These are phyloP conservation scores for Sanghuangporus weigelae DNA, from an alignment of 1,284 basidiomycete species.

Conservation along the genomic window DNA sequence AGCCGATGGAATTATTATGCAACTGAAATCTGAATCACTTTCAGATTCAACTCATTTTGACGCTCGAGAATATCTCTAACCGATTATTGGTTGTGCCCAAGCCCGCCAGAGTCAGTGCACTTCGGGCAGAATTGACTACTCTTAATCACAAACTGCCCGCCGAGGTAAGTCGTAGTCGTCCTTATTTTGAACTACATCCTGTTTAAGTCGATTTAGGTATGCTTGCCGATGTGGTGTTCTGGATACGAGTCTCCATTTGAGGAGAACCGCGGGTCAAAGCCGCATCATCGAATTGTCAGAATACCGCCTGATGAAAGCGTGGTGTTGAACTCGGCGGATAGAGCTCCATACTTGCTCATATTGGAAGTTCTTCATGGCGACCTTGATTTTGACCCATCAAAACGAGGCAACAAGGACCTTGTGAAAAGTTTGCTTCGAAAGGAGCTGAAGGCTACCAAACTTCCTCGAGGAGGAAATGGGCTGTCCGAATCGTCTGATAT, in stretches of 20 bases:
- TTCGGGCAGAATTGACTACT: constrained; percentile 92
- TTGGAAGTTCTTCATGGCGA: constrained; percentile 91
- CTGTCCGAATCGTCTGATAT: constrained; percentile 21
- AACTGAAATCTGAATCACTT: constrained; percentile 17
- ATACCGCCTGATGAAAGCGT: constrained; percentile 98
- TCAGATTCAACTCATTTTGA: constrained; percentile 81
- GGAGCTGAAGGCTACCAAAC: constrained; percentile 54
- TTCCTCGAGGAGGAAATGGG: constrained; percentile 44
- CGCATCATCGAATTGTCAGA: constrained; percentile 93
- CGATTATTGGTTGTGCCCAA: constrained; percentile 89
- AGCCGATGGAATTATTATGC: constrained; percentile 16
- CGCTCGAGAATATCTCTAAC: constrained; percentile 91
- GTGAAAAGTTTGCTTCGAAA: constrained; percentile 80
- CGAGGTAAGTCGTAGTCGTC: constrained; percentile 50
- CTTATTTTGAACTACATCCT: not conserved
- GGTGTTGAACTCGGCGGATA: constrained; percentile 96
- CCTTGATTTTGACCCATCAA: constrained; percentile 88
- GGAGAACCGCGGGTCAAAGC: constrained; percentile 41
- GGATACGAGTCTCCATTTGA: constrained; percentile 54
- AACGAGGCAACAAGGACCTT: constrained; percentile 81
- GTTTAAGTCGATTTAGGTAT: constrained; percentile 50
- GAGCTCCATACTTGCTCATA: constrained; percentile 90
- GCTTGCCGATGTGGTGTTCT: constrained; percentile 95
- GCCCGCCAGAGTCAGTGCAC: constrained; percentile 89
- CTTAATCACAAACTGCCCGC: constrained; percentile 96